phyloP scores from a whole-genome alignment of 2,329 filamentous ascomycete genomes.

The Fusarium sp. region DNA sequence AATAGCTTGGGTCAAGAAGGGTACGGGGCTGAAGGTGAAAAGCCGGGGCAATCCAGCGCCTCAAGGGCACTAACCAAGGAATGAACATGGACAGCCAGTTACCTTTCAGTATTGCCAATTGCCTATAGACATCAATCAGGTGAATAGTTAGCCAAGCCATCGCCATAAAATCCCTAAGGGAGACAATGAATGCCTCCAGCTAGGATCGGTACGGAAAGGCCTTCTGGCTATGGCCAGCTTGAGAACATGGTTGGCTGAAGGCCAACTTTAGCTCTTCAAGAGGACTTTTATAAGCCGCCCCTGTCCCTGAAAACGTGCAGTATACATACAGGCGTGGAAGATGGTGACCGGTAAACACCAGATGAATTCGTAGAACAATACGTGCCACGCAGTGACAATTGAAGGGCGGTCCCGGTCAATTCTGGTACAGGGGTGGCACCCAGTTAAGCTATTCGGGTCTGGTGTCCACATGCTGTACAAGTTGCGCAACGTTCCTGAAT shows the following conservation, averaged over 20 bases:
- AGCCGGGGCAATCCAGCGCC: slow-evolving; percentile 17
- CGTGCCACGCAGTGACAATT: slow-evolving; percentile 14
- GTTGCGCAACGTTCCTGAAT: slow-evolving; percentile 34
- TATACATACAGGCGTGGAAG: not conserved
- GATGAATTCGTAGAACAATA: slow-evolving; percentile 1
- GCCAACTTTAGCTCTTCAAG: slow-evolving; percentile 9
- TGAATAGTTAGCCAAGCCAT: slow-evolving; percentile 17
- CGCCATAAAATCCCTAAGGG: slow-evolving; percentile 19
- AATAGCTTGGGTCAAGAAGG: slow-evolving; percentile 16
- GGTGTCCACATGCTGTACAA: slow-evolving; percentile 14
- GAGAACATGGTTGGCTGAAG: slow-evolving; percentile 27
- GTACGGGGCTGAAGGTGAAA: slow-evolving; percentile 29
- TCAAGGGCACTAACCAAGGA: slow-evolving; percentile 19
- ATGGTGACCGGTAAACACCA: slow-evolving; percentile 2
- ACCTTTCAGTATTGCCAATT: slow-evolving; percentile 8
- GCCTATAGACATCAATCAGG: slow-evolving; percentile 13
- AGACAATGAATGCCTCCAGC: slow-evolving; percentile 17
- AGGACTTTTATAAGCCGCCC: slow-evolving; percentile 20
- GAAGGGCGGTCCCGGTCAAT: slow-evolving; percentile 21
- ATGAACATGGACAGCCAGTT: slow-evolving; percentile 23
- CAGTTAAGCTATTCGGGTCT: not conserved
- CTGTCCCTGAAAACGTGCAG: slow-evolving; percentile 22
- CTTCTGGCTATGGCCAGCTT: slow-evolving; percentile 7
- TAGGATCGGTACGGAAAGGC: slow-evolving; percentile 23
- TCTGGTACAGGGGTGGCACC: slow-evolving; percentile 24